Evolutionary conservation across 75 land plant species (phyloP).

Genomic region (Isoetes taiwanensis): DNA sequence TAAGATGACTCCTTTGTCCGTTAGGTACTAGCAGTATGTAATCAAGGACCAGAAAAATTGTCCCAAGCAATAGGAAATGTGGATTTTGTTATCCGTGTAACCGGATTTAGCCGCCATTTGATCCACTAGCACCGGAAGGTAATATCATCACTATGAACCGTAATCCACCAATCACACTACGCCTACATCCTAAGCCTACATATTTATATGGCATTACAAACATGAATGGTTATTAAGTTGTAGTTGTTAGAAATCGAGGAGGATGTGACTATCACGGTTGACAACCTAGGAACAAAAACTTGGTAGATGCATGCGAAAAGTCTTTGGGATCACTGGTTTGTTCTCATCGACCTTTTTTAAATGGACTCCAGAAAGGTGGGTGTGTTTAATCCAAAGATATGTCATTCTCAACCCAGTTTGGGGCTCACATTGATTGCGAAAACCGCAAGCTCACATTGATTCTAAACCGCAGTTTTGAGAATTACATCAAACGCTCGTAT

Average conservation of each 20-base stretch:
- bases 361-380: constrained; percentile 86
- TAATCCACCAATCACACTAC: no score
- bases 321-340: constrained; percentile 42
- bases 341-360: constrained; percentile 70
- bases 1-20: no score
- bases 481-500: constrained; percentile 65
- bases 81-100: constrained; percentile 71
- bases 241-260: no score
- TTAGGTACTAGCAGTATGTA: constrained; percentile 87
- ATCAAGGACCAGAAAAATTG: constrained; percentile 55
- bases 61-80: constrained; percentile 60
- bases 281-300: constrained; percentile 74
- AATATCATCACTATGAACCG: background rate
- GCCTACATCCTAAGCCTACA: no score
- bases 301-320: constrained; percentile 77
- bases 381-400: constrained; percentile 76
- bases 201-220: no score
- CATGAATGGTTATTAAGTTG: no score
- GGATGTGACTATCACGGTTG: constrained; percentile 74
- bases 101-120: constrained; percentile 59
- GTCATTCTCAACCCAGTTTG: constrained; percentile 62
- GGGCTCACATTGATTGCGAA: no score
- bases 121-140: constrained; percentile 90
- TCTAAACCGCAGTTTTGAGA: constrained; percentile 88
- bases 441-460: constrained; percentile 67